A percentile compares a stretch with the other conserved stretches of the same genome.
phyloP scores from a whole-genome alignment of 768 basidiomycete species.

The Hemileccinum impolitum region DNA sequence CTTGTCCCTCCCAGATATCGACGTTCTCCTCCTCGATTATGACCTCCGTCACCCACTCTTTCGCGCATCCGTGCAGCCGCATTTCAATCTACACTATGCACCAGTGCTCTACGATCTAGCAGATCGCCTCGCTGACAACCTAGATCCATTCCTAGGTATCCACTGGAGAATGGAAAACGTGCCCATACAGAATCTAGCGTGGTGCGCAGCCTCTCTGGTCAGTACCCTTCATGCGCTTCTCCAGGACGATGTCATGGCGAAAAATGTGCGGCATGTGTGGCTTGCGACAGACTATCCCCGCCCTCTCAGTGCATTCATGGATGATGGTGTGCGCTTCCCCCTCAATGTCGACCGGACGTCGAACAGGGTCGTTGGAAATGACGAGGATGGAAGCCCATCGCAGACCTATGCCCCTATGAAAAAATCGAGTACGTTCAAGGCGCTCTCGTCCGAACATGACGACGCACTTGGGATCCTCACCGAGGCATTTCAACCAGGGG shows the following conservation, averaged over 20 bases:
- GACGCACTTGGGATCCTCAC: slow-evolving; percentile 44
- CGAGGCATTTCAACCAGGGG: slow-evolving; percentile 40
- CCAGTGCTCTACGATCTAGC: slow-evolving; percentile 41
- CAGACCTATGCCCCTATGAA: slow-evolving; percentile 6
- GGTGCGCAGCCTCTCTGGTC: slow-evolving; percentile 51
- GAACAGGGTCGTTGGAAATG: neutral
- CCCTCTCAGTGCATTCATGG: slow-evolving; percentile 3
- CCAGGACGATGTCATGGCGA: slow-evolving; percentile 26
- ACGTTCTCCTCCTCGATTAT: slow-evolving; percentile 54
- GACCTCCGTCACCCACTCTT: slow-evolving; percentile 49
- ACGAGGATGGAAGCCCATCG: neutral
- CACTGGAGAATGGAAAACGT: slow-evolving; percentile 61
- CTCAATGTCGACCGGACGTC: slow-evolving; percentile 5
- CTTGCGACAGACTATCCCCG: slow-evolving; percentile 54
- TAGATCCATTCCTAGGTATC: slow-evolving; percentile 44
- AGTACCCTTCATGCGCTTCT: slow-evolving; percentile 38
- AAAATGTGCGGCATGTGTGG: slow-evolving; percentile 43
- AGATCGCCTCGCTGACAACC: slow-evolving; percentile 30
- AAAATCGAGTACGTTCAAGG: slow-evolving; percentile 47
- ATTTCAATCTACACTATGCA: slow-evolving; percentile 41
- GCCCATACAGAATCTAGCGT: slow-evolving; percentile 36
- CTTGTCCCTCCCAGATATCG: slow-evolving; percentile 26
- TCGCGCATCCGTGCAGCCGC: neutral
- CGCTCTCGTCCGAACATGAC: slow-evolving; percentile 40
- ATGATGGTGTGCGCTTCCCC: slow-evolving; percentile 19